Base-by-base conservation (phyloP, 805 yeast species). In the Lipomyces kockii region DNA sequence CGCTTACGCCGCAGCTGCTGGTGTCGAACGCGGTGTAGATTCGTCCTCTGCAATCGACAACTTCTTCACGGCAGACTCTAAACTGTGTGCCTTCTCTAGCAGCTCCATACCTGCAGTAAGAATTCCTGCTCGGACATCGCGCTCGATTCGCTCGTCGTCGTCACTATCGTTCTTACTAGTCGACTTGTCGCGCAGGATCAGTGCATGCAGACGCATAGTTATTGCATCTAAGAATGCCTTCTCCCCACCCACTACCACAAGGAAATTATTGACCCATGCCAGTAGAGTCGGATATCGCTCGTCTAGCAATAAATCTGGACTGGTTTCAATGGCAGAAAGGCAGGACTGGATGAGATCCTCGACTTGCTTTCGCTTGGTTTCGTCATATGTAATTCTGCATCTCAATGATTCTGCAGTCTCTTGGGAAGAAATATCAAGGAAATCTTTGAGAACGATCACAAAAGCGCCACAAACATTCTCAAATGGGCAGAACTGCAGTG, bases 401-500 rank as follows among this genome's bases (percentile, higher is more conserved):
- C 53, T 53, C 35, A 27, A 17, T 5, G 43, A 35, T 29, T 52
- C 32, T 25, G 37, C 14, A 12, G 62, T 1, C 1, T 52, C 35
- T n/a, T 51, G 53, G 1, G 59, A 29, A 7, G 64, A 51, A 11
- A 51, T 35, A 9, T 56, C 35, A 37, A 69, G 17, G 61, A 92
- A 80, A 72, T 88, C 91, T 76, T 89, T 91, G 74, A 92, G 82
- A 29, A 91, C 86, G 3, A 88, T 86, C 20, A 91, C 83, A 49
- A 87, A 78, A 2, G 86, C 86, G 29, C 88, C 82, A 72, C 87
- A 86, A 27, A 86, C 84, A 52, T 84, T 83, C 52, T 83, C 86
- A 74, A 83, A 86, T 1, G 95, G 93, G 74, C 94, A 89, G 61
- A 84, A 81, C 35, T 81, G 79, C 61, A 94, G 80, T 0, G 92